These are phyloP conservation scores for Jamesozyma hellenica DNA, from an alignment of 805 yeast species.

Conservation along the genomic window DNA sequence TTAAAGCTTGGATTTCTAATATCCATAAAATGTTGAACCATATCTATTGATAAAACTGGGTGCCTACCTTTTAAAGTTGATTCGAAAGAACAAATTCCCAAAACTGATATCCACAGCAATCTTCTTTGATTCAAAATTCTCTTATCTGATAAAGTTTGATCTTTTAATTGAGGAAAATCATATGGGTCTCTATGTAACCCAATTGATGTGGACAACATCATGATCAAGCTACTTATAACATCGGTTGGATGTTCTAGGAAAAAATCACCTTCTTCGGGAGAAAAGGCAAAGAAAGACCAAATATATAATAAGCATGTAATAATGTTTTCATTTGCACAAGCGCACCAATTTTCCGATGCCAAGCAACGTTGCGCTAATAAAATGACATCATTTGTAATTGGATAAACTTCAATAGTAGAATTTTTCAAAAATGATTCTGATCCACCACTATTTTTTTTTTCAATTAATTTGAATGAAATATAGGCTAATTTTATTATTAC, in stretches of 20 bases:
- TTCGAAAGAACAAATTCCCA: constrained; percentile 20
- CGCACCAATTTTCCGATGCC: constrained; percentile 23
- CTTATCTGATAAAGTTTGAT: constrained; percentile 11
- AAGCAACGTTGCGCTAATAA: constrained; percentile 21
- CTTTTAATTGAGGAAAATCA: constrained; percentile 20
- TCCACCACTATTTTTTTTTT: not conserved
- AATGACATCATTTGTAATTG: constrained; percentile 20
- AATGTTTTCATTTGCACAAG: constrained; percentile 27
- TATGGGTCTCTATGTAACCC: constrained; percentile 28
- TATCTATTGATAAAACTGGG: constrained; percentile 11
- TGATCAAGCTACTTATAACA: constrained; percentile 22
- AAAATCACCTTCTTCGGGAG: constrained; percentile 30
- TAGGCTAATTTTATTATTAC: constrained; percentile 23
- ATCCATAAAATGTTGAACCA: constrained; percentile 14
- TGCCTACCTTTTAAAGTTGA: constrained; percentile 27
- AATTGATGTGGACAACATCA: constrained; percentile 24
- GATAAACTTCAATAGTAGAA: constrained; percentile 16
- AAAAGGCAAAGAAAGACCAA: constrained; percentile 27
- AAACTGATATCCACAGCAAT: constrained; percentile 23
- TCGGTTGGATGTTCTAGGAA: constrained; percentile 29
- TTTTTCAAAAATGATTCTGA: constrained; percentile 7
- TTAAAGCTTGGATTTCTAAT: constrained; percentile 12
- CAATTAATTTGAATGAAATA: constrained; percentile 17
- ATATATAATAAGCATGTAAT: constrained; percentile 23
- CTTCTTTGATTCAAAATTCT: constrained; percentile 24